Percentiles rank a stretch among this genome's conserved stretches.
Evolutionary conservation across 2,329 filamentous ascomycete species (phyloP).

Genomic region (Xenoacremonium recifei): DNA sequence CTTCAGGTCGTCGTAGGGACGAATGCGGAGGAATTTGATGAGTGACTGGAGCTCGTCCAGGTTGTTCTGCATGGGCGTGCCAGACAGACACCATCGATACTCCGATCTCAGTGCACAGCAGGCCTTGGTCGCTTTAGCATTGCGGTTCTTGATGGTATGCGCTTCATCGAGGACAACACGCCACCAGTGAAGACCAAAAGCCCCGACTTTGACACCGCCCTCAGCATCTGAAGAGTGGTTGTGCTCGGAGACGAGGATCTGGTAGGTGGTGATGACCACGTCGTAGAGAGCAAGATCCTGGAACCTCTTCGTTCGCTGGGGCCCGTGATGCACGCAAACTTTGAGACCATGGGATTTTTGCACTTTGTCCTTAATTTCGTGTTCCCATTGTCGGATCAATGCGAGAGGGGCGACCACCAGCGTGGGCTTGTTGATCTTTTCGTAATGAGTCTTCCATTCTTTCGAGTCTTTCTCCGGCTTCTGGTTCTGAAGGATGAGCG

Average conservation of each 20-base stretch:
- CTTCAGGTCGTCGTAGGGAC: conserved; percentile 81
- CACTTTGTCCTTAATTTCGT: conserved; percentile 85
- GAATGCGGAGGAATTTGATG: conserved; percentile 88
- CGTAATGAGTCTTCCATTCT: conserved; percentile 66
- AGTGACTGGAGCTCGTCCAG: conserved; percentile 93
- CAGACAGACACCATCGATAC: conserved; percentile 94
- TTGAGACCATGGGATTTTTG: conserved; percentile 66
- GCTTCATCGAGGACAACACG: conserved; percentile 94
- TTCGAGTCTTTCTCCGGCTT: conserved; percentile 60
- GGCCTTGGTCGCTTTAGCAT: conserved; percentile 91
- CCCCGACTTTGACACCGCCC: conserved; percentile 69
- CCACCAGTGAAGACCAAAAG: conserved; percentile 93
- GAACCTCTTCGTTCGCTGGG: conserved; percentile 75
- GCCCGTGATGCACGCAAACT: conserved; percentile 89
- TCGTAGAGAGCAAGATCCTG: conserved; percentile 81
- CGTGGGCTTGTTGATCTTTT: conserved; percentile 72
- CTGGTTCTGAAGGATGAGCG: conserved; percentile 80
- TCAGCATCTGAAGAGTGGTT: conserved; percentile 62
- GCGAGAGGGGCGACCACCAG: conserved; percentile 91
- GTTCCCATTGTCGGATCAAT: conserved; percentile 95
- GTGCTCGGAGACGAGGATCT: conserved; percentile 90
- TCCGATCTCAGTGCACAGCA: conserved; percentile 81
- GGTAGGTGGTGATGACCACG: conserved; percentile 95
- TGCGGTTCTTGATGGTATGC: conserved; percentile 97
- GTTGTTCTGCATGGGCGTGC: conserved; percentile 98